Percentiles rank a stretch among this genome's conserved stretches.
phyloP scores from a whole-genome alignment of 176 grass and related monocot genomes.

The Sorghum bicolor region Sorghum_bicolor_NCBIv3 NC_012875.2:47477501-47478000 shows the following conservation, averaged over 20 bases:
- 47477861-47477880: not conserved
- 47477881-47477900: not conserved
- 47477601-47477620: not conserved
- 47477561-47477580: conserved; percentile 2
- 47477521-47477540: conserved; percentile 8
- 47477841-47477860: not conserved
- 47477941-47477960: not conserved
- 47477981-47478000: not conserved
- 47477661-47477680: not conserved
- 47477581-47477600: not conserved
- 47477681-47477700: not conserved
- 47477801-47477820: not conserved
- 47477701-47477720: conserved; percentile 16
- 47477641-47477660: not conserved
- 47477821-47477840: not conserved
- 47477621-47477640: not conserved
- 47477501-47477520: conserved; percentile 16
- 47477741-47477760: conserved; percentile 36
- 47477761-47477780: conserved; percentile 20
- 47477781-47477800: not conserved
- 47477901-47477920: not conserved
- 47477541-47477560: not conserved
- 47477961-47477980: not conserved
- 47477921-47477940: not conserved
- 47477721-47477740: conserved; percentile 2